Percentiles rank a stretch among this genome's conserved stretches.
These are phyloP conservation scores for Fibroporia radiculosa DNA, from an alignment of 768 basidiomycete genomes.

Conservation along the genomic window DNA sequence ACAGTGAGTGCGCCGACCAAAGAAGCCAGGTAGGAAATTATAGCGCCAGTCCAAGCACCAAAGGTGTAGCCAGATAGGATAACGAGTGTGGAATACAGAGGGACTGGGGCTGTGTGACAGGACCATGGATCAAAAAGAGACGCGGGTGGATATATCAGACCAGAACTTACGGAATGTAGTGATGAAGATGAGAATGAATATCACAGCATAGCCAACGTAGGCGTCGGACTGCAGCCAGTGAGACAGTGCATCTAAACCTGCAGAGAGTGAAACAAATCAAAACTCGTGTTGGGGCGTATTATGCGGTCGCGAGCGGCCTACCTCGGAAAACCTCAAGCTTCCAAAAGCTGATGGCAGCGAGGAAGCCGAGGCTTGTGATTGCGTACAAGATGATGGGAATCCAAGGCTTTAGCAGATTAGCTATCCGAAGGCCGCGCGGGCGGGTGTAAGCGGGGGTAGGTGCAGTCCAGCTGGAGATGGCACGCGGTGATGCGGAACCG, in stretches of 20 bases:
- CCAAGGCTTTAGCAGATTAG: conserved; percentile 63
- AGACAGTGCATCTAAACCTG: conserved; percentile 79
- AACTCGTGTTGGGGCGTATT: conserved; percentile 7
- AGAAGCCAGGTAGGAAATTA: conserved; percentile 83
- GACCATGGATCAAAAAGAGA: conserved; percentile 10
- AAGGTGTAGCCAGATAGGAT: conserved; percentile 89
- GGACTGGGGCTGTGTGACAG: conserved; percentile 55
- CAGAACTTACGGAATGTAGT: conserved; percentile 80
- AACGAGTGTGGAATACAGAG: conserved; percentile 90
- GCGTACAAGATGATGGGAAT: conserved; percentile 71
- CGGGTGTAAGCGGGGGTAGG: conserved; percentile 18
- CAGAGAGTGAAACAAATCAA: conserved; percentile 6
- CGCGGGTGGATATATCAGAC: conserved; percentile 2
- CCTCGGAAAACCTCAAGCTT: conserved; percentile 75
- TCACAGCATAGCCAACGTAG: conserved; percentile 66
- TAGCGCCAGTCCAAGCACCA: conserved; percentile 75
- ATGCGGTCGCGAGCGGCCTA: conserved; percentile 32
- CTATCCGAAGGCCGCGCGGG: conserved; percentile 40
- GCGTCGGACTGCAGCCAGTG: conserved; percentile 68
- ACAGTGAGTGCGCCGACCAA: conserved; percentile 79
- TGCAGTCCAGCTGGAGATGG: conserved; percentile 10
- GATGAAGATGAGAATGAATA: conserved; percentile 77
- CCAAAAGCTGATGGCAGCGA: conserved; percentile 79
- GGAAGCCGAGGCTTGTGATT: conserved; percentile 67
- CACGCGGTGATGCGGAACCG: conserved; percentile 2